Evolutionary conservation across 768 basidiomycete genomes (phyloP).

Genomic region (Suillus plorans): DNA sequence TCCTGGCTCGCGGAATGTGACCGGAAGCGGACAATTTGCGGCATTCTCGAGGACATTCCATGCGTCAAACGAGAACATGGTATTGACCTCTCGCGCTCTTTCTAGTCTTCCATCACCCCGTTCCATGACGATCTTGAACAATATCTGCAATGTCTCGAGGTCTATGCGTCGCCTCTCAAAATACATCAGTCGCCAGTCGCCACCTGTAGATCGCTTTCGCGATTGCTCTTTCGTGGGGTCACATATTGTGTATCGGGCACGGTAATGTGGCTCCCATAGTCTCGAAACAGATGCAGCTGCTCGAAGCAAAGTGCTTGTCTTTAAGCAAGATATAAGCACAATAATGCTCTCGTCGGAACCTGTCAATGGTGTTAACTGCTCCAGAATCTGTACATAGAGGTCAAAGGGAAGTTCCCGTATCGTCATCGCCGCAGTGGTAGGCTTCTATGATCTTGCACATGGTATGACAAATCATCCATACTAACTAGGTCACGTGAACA

Average conservation of each 20-base stretch:
- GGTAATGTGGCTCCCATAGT: slow-evolving; percentile 58
- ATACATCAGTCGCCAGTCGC: slow-evolving; percentile 51
- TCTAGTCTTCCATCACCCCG: slow-evolving; percentile 37
- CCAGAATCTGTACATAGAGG: slow-evolving; percentile 37
- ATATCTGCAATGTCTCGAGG: slow-evolving; percentile 34
- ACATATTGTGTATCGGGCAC: slow-evolving; percentile 44
- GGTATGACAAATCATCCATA: too few relatives aligned
- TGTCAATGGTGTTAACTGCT: slow-evolving; percentile 28
- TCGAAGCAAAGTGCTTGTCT: slow-evolving; percentile 37
- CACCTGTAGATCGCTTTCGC: slow-evolving; percentile 27
- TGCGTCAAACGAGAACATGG: slow-evolving; percentile 48
- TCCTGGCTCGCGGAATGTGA: slow-evolving; percentile 22
- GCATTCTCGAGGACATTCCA: slow-evolving; percentile 54
- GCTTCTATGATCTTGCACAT: neutral
- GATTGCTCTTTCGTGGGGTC: slow-evolving; percentile 36
- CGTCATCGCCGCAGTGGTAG: slow-evolving; percentile 16
- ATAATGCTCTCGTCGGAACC: slow-evolving; percentile 23
- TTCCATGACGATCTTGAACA: slow-evolving; percentile 41
- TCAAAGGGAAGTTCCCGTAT: slow-evolving; percentile 32
- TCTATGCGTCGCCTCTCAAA: slow-evolving; percentile 45
- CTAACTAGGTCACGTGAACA: too few relatives aligned
- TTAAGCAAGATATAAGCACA: slow-evolving; percentile 42
- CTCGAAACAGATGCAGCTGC: slow-evolving; percentile 41
- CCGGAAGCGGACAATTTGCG: slow-evolving; percentile 35
- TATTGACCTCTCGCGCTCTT: slow-evolving; percentile 37